Conservation (phyloP, 768 basidiomycete genomes). For the Panaeolus cyanescens region DNA sequence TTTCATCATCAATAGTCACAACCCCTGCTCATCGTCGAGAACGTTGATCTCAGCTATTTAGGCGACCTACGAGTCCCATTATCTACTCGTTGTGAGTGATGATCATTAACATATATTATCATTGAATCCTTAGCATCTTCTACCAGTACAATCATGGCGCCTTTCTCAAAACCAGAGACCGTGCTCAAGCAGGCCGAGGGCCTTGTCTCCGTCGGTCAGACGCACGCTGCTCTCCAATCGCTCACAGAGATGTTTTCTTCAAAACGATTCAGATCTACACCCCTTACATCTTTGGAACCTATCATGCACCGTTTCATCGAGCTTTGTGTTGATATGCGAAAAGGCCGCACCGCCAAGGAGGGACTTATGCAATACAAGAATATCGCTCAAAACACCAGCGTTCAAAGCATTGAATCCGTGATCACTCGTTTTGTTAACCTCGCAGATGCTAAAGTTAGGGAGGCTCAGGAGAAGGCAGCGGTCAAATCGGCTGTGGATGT, state of each 20-base stretch:
- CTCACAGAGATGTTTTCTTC: slow-evolving; percentile 91
- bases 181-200: slow-evolving; percentile 93
- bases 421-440: slow-evolving; percentile 84
- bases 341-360: slow-evolving; percentile 91
- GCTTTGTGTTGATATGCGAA: slow-evolving; percentile 93
- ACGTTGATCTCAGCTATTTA: slow-evolving; percentile 14
- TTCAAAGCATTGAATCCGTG: slow-evolving; percentile 89
- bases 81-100: slow-evolving; percentile 21
- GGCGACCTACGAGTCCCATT: slow-evolving; percentile 21
- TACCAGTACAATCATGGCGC: slow-evolving; percentile 62
- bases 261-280: slow-evolving; percentile 93
- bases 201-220: slow-evolving; percentile 89
- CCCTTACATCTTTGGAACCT: slow-evolving; percentile 86
- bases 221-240: slow-evolving; percentile 86
- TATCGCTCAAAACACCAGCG: slow-evolving; percentile 91
- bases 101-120: background rate
- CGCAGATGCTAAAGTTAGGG: slow-evolving; percentile 79
- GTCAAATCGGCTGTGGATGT: slow-evolving; percentile 78
- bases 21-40: slow-evolving; percentile 12
- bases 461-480: slow-evolving; percentile 86
- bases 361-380: slow-evolving; percentile 98
- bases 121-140: slow-evolving; percentile 1
- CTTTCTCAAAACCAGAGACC: slow-evolving; percentile 88
- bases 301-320: slow-evolving; percentile 96
- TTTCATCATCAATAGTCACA: slow-evolving; percentile 18